Evolutionary conservation across 2,329 filamentous ascomycete species (phyloP), one percentile per base, ranked within the genome.

Genomic region (Zymoseptoria ardabiliae): DNA sequence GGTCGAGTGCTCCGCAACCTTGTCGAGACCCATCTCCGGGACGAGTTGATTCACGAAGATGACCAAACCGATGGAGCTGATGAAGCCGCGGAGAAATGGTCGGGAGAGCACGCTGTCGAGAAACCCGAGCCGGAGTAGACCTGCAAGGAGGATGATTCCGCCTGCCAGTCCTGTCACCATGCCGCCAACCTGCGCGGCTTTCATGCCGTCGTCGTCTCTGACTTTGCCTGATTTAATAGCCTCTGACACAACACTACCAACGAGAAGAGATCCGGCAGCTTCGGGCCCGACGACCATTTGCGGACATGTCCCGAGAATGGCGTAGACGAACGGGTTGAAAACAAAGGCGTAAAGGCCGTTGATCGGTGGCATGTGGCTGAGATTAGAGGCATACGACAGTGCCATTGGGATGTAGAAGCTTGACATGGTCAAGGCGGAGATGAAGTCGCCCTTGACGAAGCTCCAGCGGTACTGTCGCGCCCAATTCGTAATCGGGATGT

Each of bases 401-500:
- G 91, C 89, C 92, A 99, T 97, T 55, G 94, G 94, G 45, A 99
- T 88, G 74, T 99, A 99, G 77, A 99, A 94, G 23, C 92, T 96
- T n/a, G 93, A 90, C 78, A 99, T 88, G n/a, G 94, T 97, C 63
- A 97, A 74, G 54, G 93, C 92, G 8, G 93, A 88, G 13, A 96
- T 80, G 19, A 97, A 77, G 74, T 99, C 94, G 53, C 94, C 94
- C 67, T 87, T 85, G 53, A 97, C 75, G 74, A 90, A 96, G 3
- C 85, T 83, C 82, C 85, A 86, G 67, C 83, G 85, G 75, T 99
- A 99, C 75, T 96, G 90, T 56, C 80, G 81, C 63, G 96, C 87
- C 94, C 94, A 99, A 64, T 88, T 91, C 65, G 96, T 78, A 62
- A 92, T 90, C 0, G 94, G 94, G 52, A 99, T 79, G 72, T 99